Evolutionary conservation across 2,329 filamentous ascomycete species (phyloP), one percentile per base, ranked within the genome.

Genomic region (Lomentospora prolificans): DNA sequence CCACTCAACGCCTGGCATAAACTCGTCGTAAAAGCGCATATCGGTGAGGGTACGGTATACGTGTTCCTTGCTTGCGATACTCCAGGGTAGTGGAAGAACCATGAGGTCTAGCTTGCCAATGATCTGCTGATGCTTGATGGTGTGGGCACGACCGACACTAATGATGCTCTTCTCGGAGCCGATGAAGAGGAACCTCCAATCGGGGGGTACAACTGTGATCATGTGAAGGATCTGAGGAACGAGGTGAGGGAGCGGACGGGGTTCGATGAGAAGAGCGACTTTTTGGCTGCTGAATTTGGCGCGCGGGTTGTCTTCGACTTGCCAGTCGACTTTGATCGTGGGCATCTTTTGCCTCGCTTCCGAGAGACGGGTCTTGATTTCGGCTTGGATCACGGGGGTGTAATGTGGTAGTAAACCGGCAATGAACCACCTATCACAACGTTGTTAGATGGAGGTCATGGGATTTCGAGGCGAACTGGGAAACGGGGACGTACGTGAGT

Each of bases 101-200:
- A 74, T 67, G 51, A 81, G 64, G 61, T 79, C 75, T 51, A 80
- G 66, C 65, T 80, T 80, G 25, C 78, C 77, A 44, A 72, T 70
- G 22, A 70, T 67, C 60, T 75, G 71, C 61, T 79, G 76, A 58
- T 75, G 70, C 61, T 75, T 72, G 51, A 75, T 73, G 24, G 75
- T 72, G 54, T 71, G 72, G 56, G 72, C 71, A 44, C 74, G 67
- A 24, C 69, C 69, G 8, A 81, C 66, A 58, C 69, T 70, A 46
- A 70, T 65, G 24, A 76, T 70, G 55, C 76, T 79, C 60, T 72
- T 66, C 31, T 72, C 69, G 30, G 76, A 75, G 53, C 77, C 77
- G 59, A 80, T 70, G 62, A 80, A 78, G 58, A 76, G 63, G 63
- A 80, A 78, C 48, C 72, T 73, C 78, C 78, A 81, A 62, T 80